phyloP scores from a whole-genome alignment of 139 green algal genomes.

The Chlamydomonas sp. region DNA sequence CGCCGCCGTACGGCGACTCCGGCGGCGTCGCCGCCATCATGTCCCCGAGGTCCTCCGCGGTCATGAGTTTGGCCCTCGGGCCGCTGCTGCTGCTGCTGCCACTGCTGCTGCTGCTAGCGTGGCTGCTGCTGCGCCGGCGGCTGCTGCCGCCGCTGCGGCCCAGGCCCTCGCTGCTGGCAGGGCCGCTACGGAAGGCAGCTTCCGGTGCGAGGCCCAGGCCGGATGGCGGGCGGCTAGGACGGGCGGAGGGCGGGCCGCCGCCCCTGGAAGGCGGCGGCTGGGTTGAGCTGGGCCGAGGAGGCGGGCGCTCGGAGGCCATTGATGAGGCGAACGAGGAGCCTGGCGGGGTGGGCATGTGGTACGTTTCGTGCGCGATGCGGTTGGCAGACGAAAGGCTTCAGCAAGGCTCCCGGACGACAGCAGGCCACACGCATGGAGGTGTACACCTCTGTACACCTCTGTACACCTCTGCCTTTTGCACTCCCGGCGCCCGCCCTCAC shows the following conservation, averaged over 20 bases:
- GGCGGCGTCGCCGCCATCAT: not conserved
- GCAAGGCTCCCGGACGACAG: no score
- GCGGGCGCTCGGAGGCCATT: not conserved
- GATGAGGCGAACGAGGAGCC: not conserved
- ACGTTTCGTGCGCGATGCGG: no score
- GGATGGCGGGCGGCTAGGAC: not conserved
- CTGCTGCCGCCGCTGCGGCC: not conserved
- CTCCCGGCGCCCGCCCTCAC: not conserved
- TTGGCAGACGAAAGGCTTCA: no score
- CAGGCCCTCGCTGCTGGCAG: no score
- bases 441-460: not conserved
- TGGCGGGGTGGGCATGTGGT: not conserved
- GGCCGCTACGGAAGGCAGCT: constrained; percentile 11
- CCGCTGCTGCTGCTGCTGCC: not conserved
- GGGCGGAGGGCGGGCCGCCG: not conserved
- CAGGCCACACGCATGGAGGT: not conserved
- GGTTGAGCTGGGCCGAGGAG: no score
- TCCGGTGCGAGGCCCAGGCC: not conserved
- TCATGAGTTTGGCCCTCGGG: not conserved
- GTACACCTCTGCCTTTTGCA: not conserved
- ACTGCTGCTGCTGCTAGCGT: not conserved
- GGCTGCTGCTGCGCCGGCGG: not conserved
- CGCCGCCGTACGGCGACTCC: not conserved
- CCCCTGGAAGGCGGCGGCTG: not conserved
- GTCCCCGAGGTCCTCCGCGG: not conserved